Conservation (phyloP, 179 eudicot species). For the Gypsophila paniculata region DNA sequence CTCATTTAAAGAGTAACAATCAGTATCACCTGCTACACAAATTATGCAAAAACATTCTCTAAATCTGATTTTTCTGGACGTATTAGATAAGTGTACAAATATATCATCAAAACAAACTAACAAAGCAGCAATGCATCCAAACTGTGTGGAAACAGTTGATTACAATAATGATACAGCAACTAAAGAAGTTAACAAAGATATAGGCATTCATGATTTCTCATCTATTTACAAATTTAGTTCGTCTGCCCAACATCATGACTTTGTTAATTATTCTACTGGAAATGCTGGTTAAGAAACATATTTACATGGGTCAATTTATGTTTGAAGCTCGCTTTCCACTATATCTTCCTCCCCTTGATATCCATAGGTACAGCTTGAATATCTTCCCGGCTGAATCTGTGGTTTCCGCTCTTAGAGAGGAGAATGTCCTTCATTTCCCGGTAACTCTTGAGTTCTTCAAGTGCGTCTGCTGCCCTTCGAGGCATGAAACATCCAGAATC, state of each 20-base stretch:
- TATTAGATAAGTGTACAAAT: background rate
- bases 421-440: conserved; percentile 59
- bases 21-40: too few relatives aligned
- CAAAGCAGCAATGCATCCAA: conserved; percentile 5
- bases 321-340: background rate
- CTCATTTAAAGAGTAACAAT: too few relatives aligned
- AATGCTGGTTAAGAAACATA: background rate
- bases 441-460: conserved; percentile 73
- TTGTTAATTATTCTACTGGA: conserved; percentile 4
- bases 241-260: conserved; percentile 23
- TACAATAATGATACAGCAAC: conserved; percentile 2
- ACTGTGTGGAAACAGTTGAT: conserved; percentile 8
- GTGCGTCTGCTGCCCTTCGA: conserved; percentile 70
- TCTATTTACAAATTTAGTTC: conserved; percentile 30
- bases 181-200: conserved; percentile 5
- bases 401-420: conserved; percentile 60
- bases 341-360: conserved; percentile 23
- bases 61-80: too few relatives aligned
- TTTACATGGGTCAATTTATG: background rate
- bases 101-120: background rate
- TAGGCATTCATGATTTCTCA: conserved; percentile 10
- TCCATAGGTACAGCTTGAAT: conserved; percentile 16
- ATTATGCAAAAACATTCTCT: too few relatives aligned
- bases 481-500: conserved; percentile 50
- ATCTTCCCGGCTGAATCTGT: conserved; percentile 15